Conservation (phyloP, 225 moss, liverwort and hornwort genomes). For the Pseudisothecium myosuroides region DNA sequence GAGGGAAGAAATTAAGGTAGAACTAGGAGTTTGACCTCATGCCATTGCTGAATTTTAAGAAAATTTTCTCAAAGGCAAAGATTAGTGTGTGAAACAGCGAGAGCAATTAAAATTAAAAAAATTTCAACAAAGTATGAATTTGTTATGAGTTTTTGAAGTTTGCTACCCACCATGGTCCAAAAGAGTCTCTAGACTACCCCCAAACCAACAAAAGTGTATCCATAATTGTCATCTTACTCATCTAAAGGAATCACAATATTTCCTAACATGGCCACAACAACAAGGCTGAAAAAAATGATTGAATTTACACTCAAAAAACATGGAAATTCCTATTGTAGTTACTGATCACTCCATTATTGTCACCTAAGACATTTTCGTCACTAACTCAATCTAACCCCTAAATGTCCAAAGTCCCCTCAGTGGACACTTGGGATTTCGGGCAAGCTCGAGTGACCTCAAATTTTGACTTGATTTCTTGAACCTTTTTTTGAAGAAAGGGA, state of each 20-base stretch:
- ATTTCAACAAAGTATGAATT: rapidly evolving
- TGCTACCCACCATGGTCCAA: rapidly evolving
- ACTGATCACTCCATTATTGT: neutral
- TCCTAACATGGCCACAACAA: rapidly evolving
- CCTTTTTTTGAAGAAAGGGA: too few species aligned
- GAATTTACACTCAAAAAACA: neutral
- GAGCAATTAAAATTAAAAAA: neutral
- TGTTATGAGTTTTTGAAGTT: neutral
- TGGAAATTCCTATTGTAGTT: neutral
- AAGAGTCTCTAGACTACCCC: neutral
- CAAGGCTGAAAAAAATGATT: neutral
- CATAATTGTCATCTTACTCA: neutral
- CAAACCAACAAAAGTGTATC: neutral
- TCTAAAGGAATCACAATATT: too few species aligned
- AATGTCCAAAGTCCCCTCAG: too few species aligned
- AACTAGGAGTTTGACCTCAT: neutral
- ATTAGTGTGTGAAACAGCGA: rapidly evolving
- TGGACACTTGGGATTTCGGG: too few species aligned
- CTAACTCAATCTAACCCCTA: too few species aligned
- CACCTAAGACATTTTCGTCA: neutral
- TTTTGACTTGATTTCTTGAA: too few species aligned
- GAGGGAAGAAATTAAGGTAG: neutral
- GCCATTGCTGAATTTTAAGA: too few species aligned
- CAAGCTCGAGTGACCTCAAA: too few species aligned
- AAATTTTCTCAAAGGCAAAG: too few species aligned